These are phyloP conservation scores for Trichosanthes truncata DNA, from an alignment of 306 rosid species.

Conservation along the genomic window DNA sequence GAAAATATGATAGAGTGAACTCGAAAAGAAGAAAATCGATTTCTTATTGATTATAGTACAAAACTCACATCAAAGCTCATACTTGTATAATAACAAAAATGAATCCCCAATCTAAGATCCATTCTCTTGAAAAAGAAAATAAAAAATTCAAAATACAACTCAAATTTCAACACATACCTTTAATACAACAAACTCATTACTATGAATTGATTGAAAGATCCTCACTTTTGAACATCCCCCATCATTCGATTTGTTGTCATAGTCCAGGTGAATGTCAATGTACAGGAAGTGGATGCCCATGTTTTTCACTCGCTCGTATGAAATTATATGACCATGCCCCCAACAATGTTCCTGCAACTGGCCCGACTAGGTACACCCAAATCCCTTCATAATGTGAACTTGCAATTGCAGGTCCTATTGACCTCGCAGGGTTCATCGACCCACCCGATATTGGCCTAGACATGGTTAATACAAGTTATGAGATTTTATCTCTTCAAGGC, in stretches of 20 bases:
- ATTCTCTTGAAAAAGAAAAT: neutral
- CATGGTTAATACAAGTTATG: neutral
- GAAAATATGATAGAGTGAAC: too few species aligned
- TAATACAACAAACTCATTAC: neutral
- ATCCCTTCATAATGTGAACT: conserved; percentile 42
- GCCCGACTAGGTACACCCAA: conserved; percentile 68
- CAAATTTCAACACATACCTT: neutral
- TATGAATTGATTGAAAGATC: neutral
- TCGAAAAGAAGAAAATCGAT: neutral
- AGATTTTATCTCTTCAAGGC: neutral
- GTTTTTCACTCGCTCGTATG: conserved; percentile 31
- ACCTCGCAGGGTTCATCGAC: conserved; percentile 88
- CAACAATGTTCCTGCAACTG: conserved; percentile 49
- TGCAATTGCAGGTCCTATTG: conserved; percentile 77
- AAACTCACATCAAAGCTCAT: neutral
- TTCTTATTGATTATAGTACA: neutral
- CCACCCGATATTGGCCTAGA: conserved; percentile 82
- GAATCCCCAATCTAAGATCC: neutral
- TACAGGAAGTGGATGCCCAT: conserved; percentile 9
- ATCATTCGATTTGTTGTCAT: neutral
- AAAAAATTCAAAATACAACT: too few species aligned
- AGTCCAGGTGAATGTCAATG: conserved; percentile 20
- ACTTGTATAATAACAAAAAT: too few species aligned
- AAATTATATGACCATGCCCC: conserved; percentile 55
- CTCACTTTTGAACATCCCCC: neutral